Conservation (phyloP, 1,284 basidiomycete species). For the Trichosporon sp. region DNA sequence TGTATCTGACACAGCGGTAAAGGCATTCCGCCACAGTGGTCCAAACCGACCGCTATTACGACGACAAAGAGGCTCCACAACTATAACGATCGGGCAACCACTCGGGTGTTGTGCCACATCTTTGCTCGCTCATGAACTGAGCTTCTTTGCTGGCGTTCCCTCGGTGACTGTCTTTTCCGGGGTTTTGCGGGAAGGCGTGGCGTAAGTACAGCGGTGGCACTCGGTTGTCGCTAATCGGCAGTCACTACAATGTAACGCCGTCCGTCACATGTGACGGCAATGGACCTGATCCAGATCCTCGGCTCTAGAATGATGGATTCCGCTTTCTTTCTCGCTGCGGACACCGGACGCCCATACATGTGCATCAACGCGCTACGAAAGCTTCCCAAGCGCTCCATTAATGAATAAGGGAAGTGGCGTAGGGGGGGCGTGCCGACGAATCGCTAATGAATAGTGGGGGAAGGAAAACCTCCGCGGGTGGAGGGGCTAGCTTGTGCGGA, state of each 20-base stretch:
- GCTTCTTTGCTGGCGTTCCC: background rate
- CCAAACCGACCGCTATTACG: no score
- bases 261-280: background rate
- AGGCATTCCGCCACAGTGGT: no score
- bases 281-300: slow-evolving; percentile 4
- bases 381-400: background rate
- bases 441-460: background rate
- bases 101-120: background rate
- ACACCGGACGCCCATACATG: background rate
- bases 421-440: background rate
- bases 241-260: background rate
- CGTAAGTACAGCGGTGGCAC: background rate
- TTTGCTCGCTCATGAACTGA: background rate
- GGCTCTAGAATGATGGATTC: background rate
- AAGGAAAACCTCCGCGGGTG: background rate
- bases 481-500: background rate
- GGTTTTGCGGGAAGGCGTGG: background rate
- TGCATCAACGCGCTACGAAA: background rate
- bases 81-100: no score
- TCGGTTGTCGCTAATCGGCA: background rate
- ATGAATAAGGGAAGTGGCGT: background rate
- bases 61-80: no score
- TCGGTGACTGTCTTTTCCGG: background rate
- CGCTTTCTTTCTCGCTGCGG: background rate
- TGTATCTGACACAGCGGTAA: no score